Base-by-base conservation (phyloP, 208 protist genomes). In the Polymyxa betae region DNA sequence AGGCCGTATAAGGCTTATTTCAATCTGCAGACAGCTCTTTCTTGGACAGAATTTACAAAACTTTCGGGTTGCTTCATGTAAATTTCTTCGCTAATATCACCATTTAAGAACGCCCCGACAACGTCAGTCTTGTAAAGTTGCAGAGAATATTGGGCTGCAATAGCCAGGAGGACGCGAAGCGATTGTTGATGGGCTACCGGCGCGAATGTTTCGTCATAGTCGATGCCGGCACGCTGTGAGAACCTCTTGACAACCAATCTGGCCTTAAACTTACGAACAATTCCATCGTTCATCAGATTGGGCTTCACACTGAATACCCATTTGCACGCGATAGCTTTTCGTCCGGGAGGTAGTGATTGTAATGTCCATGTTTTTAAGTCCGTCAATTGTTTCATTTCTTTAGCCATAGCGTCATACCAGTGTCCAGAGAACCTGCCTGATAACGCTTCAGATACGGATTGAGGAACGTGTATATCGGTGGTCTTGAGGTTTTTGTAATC, bases 1-100 rank as follows among this genome's bases (percentile, higher is more conserved):
- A 43, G n/a, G n/a, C 72, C 72, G 72, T 82, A 82, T 43, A 82
- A 40, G n/a, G 72, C 72, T 43, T 82, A 38, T 20, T 43, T 35
- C 40, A 40, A 43, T n/a, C 40, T 35, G 16, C 72, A 82, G 5
- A 82, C 72, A n/a, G n/a, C n/a, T n/a, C n/a, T n/a, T n/a, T n/a
- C n/a, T n/a, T n/a, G n/a, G n/a, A n/a, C n/a, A n/a, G n/a, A n/a
- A n/a, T n/a, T n/a, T n/a, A n/a, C n/a, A n/a, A n/a, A n/a, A n/a
- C n/a, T n/a, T n/a, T n/a, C n/a, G n/a, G n/a, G n/a, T n/a, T n/a
- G n/a, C n/a, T n/a, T n/a, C n/a, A n/a, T n/a, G n/a, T n/a, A n/a
- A n/a, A n/a, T n/a, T n/a, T n/a, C n/a, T n/a, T n/a, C n/a, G n/a
- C n/a, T n/a, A n/a, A n/a, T n/a, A n/a, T n/a, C n/a, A n/a, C n/a